Evolutionary conservation across 116 monocot genomes (phyloP).

Genomic region (Thalassia testudinum): DNA sequence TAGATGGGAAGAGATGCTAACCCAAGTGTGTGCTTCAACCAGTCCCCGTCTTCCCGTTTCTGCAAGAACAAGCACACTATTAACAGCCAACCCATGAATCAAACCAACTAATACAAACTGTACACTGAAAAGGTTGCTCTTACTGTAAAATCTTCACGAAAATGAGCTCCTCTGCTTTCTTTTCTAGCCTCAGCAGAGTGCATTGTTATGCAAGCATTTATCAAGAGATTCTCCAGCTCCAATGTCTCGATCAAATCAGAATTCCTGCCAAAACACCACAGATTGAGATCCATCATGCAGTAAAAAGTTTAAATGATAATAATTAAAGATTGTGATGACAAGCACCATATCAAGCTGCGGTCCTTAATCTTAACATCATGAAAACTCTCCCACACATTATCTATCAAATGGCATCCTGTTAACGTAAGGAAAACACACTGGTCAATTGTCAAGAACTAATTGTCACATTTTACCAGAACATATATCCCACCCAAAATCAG

Average conservation of each 20-base stretch:
- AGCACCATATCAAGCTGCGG: constrained; percentile 70
- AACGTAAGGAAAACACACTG: neutral
- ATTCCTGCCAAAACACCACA: constrained; percentile 37
- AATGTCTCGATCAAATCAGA: constrained; percentile 89
- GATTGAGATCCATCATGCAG: neutral
- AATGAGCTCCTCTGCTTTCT: constrained; percentile 98
- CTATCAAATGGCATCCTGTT: constrained; percentile 67
- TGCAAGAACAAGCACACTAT: constrained; percentile 24
- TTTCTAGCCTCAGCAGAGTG: constrained; percentile 98
- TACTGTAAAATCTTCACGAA: constrained; percentile 91
- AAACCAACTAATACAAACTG: neutral
- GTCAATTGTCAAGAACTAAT: too few species aligned
- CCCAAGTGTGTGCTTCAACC: constrained; percentile 94
- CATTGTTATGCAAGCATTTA: constrained; percentile 95
- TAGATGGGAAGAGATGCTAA: too few species aligned
- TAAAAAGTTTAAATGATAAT: neutral
- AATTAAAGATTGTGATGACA: neutral
- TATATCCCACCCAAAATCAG: neutral
- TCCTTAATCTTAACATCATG: constrained; percentile 68
- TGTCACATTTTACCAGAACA: neutral
- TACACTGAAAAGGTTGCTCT: constrained; percentile 9
- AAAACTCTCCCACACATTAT: constrained; percentile 81
- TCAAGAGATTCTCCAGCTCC: constrained; percentile 92
- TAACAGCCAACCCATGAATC: neutral
- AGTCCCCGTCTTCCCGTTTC: constrained; percentile 96